phyloP scores from a whole-genome alignment of 2,329 filamentous ascomycete genomes.

The Tolypocladium sp. region DNA sequence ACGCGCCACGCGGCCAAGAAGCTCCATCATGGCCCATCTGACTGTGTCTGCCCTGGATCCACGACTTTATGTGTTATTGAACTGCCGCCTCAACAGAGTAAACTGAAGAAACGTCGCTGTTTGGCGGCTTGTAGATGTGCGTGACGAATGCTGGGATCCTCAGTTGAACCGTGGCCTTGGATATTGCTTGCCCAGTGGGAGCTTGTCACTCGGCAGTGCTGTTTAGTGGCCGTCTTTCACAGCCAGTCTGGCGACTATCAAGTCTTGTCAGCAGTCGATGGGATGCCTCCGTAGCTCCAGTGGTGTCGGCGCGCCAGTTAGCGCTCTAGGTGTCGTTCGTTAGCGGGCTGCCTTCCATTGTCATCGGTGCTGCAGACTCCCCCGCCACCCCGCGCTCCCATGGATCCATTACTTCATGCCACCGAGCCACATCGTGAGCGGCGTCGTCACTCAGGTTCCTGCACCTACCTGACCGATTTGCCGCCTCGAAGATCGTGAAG shows the following conservation, averaged over 20 bases:
- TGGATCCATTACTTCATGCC: not conserved
- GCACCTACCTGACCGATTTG: not conserved
- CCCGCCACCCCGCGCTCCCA: not conserved
- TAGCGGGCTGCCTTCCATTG: not conserved
- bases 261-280: not conserved
- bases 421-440: not conserved
- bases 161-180: not conserved
- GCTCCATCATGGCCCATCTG: not conserved
- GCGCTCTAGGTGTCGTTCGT: not conserved
- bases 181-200: not conserved
- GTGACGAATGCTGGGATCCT: not conserved
- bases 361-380: not conserved
- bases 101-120: not conserved
- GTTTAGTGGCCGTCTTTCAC: too few relatives aligned
- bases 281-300: not conserved
- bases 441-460: not conserved
- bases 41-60: not conserved
- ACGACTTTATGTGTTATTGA: too few relatives aligned
- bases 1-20: slow-evolving; percentile 10
- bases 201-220: not conserved
- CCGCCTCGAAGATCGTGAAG: not conserved
- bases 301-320: not conserved
- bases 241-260: not conserved
- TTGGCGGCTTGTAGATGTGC: not conserved
- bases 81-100: not conserved